Conservation (phyloP, 257 asterid genomes). For the Leptodermis oblonga region DNA sequence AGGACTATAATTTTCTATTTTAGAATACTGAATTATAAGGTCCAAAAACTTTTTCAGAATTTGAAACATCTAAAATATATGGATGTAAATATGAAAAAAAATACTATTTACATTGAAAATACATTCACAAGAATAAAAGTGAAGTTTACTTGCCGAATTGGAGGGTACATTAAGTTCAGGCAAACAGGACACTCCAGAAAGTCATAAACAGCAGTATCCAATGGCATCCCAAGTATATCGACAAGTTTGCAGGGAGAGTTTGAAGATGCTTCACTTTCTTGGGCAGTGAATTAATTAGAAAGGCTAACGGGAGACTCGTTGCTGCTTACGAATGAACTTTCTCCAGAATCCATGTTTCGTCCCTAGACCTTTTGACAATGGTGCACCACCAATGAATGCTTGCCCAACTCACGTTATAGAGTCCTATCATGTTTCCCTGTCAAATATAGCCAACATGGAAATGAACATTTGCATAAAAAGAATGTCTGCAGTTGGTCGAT, state of each 20-base stretch:
- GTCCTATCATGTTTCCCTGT: slow-evolving; percentile 3
- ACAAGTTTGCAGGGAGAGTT: slow-evolving; percentile 41
- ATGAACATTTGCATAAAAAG: background rate
- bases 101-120: no score
- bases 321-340: slow-evolving; percentile 36
- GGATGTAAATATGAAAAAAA: background rate
- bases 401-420: background rate
- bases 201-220: slow-evolving; percentile 65
- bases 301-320: slow-evolving; percentile 31
- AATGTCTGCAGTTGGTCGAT: background rate
- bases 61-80: no score
- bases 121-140: slow-evolving; percentile 3
- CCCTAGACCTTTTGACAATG: background rate
- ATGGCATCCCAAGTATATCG: slow-evolving; percentile 37
- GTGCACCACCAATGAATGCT: background rate
- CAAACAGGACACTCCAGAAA: slow-evolving; percentile 77
- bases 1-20: background rate
- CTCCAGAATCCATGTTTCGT: slow-evolving; percentile 55
- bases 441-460: background rate
- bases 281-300: slow-evolving; percentile 35
- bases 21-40: background rate
- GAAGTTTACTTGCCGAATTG: slow-evolving; percentile 68
- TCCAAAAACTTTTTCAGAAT: no score
- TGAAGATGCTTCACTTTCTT: slow-evolving; percentile 46
- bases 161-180: slow-evolving; percentile 67